Conservation (phyloP, 2,329 filamentous ascomycete genomes). For the Zymoseptoria ardabiliae region DNA sequence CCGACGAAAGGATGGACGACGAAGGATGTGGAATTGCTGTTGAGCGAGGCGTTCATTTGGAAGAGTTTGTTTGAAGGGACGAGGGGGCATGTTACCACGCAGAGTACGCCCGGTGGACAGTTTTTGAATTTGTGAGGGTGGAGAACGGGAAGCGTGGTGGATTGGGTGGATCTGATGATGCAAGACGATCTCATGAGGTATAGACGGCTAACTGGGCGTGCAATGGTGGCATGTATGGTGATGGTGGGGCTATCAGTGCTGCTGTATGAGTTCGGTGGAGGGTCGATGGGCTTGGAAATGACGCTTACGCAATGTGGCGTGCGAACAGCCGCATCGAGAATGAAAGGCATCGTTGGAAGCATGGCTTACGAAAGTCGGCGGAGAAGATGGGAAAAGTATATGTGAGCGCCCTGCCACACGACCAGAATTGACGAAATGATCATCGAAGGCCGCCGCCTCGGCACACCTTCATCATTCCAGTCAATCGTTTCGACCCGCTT, state of each 20-base stretch:
- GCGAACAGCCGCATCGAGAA: too few relatives aligned
- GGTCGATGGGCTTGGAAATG: too few relatives aligned
- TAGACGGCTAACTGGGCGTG: not conserved
- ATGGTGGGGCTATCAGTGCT: too few relatives aligned
- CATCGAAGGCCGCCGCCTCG: not conserved
- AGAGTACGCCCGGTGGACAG: slow-evolving; percentile 14
- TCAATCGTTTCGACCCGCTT: too few relatives aligned
- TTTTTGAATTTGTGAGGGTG: slow-evolving; percentile 2
- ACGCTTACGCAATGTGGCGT: too few relatives aligned
- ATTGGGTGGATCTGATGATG: not conserved
- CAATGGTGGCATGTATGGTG: not conserved
- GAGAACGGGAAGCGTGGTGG: not conserved
- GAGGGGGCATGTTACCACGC: slow-evolving; percentile 63
- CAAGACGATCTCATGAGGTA: not conserved
- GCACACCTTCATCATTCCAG: not conserved
- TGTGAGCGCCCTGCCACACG: not conserved
- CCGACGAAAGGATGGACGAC: slow-evolving; percentile 94
- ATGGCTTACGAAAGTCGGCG: not conserved
- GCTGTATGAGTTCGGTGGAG: too few relatives aligned
- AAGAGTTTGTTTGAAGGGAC: slow-evolving; percentile 94
- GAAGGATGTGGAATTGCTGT: slow-evolving; percentile 90
- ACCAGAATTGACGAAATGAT: not conserved
- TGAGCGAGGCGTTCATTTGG: slow-evolving; percentile 98
- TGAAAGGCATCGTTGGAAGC: not conserved
- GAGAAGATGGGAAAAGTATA: not conserved